phyloP scores from a whole-genome alignment of 306 rosid species.

The Quercus alba region DNA sequence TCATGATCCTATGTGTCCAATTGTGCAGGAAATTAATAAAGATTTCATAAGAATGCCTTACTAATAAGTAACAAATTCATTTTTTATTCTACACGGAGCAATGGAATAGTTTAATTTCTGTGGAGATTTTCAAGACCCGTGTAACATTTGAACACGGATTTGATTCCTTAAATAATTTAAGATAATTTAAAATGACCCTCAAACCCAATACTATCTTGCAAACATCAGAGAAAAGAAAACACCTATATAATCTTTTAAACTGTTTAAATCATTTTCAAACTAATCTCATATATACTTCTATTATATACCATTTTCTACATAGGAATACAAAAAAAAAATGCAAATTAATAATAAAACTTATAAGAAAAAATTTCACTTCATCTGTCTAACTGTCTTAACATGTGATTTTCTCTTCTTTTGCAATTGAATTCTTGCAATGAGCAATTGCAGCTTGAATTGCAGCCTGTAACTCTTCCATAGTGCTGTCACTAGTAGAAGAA shows the following conservation, averaged over 20 bases:
- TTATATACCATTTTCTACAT: slow-evolving; percentile 19
- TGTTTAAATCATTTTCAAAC: background rate
- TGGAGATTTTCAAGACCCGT: background rate
- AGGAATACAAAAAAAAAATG: slow-evolving; percentile 18
- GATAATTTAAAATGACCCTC: background rate
- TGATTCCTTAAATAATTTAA: background rate
- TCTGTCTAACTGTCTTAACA: slow-evolving; percentile 10
- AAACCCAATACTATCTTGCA: background rate
- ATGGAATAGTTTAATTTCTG: background rate
- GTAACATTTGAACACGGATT: background rate
- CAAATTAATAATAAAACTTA: slow-evolving; percentile 12
- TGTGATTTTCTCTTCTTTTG: slow-evolving; percentile 57
- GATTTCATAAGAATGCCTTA: background rate
- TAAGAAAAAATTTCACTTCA: background rate
- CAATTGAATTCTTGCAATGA: slow-evolving; percentile 89
- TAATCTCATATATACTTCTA: slow-evolving; percentile 14
- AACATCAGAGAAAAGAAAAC: background rate
- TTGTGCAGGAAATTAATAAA: background rate
- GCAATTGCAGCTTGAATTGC: slow-evolving; percentile 99
- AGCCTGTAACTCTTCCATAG: slow-evolving; percentile 96
- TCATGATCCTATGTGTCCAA: background rate
- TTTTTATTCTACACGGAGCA: background rate
- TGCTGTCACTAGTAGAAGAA: slow-evolving; percentile 59
- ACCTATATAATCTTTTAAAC: background rate
- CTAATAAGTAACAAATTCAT: background rate